Conservation (phyloP, 2,329 filamentous ascomycete genomes). For the Phialophora verrucosa region DNA sequence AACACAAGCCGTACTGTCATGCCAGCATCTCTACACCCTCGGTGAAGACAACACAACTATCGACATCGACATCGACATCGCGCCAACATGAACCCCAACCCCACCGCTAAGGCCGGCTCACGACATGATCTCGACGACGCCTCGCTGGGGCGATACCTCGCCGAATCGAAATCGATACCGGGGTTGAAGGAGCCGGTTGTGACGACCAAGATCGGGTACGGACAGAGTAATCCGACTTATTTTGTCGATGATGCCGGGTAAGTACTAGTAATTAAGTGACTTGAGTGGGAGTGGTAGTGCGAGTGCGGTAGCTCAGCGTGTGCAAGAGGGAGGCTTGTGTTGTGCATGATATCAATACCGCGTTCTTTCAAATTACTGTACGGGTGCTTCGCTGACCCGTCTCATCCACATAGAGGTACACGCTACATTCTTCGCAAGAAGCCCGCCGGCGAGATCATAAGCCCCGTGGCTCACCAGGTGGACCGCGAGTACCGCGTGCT, state of each 20-base stretch:
- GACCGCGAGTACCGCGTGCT: conserved; percentile 87
- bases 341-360: no score
- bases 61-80: not conserved
- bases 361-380: not conserved
- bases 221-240: conserved; percentile 35
- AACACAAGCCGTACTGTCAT: not conserved
- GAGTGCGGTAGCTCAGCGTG: no score
- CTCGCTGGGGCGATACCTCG: conserved; percentile 26
- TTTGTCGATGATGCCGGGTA: conserved; percentile 34
- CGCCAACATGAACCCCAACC: conserved; percentile 16
- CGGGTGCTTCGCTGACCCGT: no score
- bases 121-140: conserved; percentile 31
- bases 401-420: conserved; percentile 49
- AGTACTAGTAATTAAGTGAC: conserved; percentile 19
- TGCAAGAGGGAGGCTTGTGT: not conserved
- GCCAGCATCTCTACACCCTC: not conserved
- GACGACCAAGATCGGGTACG: conserved; percentile 35
- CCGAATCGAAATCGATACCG: conserved; percentile 22
- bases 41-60: not conserved
- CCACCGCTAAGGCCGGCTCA: conserved; percentile 7
- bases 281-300: not conserved
- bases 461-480: conserved; percentile 84
- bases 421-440: conserved; percentile 89
- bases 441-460: conserved; percentile 81
- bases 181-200: conserved; percentile 26